Conservation (phyloP, 179 eudicot species). For the Silene coronaria region DNA sequence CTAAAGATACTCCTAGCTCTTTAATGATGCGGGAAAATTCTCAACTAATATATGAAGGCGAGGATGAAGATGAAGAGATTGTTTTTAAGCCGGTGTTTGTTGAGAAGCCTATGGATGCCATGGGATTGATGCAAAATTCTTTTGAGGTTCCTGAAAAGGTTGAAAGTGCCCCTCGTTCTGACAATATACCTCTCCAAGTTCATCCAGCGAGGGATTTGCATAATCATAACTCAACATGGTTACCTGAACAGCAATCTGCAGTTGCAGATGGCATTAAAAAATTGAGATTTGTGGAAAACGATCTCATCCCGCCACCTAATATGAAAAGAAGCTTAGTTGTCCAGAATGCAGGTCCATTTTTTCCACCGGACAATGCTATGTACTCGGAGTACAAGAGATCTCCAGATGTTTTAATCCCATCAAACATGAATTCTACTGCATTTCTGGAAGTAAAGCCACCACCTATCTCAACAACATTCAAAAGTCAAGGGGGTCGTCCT, state of each 20-base stretch:
- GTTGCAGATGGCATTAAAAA: conserved; percentile 40
- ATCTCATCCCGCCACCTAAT: conserved; percentile 21
- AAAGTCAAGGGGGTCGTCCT: conserved; percentile 40
- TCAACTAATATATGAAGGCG: conserved; percentile 41
- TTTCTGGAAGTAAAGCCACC: conserved; percentile 30
- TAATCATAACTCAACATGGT: conserved; percentile 35
- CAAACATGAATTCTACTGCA: conserved; percentile 27
- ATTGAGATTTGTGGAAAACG: conserved; percentile 50
- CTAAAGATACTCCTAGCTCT: conserved; percentile 32
- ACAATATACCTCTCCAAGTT: conserved; percentile 33
- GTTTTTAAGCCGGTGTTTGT: conserved; percentile 63
- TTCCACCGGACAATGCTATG: conserved; percentile 34
- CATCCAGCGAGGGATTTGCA: conserved; percentile 35
- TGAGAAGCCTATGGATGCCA: conserved; percentile 46
- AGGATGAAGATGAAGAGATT: conserved; percentile 91
- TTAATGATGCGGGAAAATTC: conserved; percentile 23
- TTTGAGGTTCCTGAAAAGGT: conserved; percentile 27
- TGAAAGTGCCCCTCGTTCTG: conserved; percentile 27
- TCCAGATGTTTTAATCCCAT: conserved; percentile 27
- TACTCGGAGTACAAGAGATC: conserved; percentile 37
- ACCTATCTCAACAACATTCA: conserved; percentile 29
- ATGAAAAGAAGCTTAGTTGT: conserved; percentile 32
- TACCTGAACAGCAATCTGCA: conserved; percentile 34
- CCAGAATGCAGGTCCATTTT: conserved; percentile 31
- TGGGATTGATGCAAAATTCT: conserved; percentile 27